Evolutionary conservation across 495 filamentous ascomycete species (phyloP).

Genomic region (Annulohypoxylon maeteangense): DNA sequence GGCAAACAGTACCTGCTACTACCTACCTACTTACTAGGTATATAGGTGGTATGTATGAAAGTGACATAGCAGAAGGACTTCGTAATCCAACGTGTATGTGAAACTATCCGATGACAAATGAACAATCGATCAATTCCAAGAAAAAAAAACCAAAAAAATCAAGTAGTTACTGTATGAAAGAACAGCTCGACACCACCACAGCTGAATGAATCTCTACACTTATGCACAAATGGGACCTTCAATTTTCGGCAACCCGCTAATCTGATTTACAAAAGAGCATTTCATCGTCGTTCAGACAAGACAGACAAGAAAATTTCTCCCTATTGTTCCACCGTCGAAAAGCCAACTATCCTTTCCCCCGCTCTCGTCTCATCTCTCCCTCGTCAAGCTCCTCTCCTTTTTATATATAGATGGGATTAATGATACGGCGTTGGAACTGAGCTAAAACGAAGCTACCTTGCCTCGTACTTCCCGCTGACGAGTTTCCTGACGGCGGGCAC

Average conservation of each 20-base stretch:
- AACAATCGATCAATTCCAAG: constrained; percentile 1
- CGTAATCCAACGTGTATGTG: background rate
- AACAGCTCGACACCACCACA: background rate
- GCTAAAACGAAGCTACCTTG: constrained; percentile 48
- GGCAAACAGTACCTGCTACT: background rate
- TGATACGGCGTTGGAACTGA: background rate
- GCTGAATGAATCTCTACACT: constrained; percentile 10
- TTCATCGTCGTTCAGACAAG: constrained; percentile 38
- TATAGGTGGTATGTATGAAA: too few relatives aligned
- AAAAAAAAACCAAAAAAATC: too few relatives aligned
- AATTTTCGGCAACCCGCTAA: constrained; percentile 42
- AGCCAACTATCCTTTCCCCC: background rate
- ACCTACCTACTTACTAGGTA: too few relatives aligned
- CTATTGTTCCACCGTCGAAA: constrained; percentile 15
- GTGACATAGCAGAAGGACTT: too few relatives aligned
- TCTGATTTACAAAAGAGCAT: constrained; percentile 45
- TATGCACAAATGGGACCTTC: constrained; percentile 44
- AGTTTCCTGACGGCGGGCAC: constrained; percentile 78
- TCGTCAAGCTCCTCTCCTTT: background rate
- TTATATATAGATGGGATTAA: background rate
- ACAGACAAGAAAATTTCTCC: constrained; percentile 14
- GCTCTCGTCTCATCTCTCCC: background rate
- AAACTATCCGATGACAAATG: background rate
- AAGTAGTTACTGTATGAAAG: background rate
- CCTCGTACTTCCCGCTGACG: constrained; percentile 81